A percentile compares a stretch with the other conserved stretches of the same genome.
These are phyloP conservation scores for Hygrophorus pudorinus DNA, from an alignment of 768 basidiomycete species.

Conservation along the genomic window DNA sequence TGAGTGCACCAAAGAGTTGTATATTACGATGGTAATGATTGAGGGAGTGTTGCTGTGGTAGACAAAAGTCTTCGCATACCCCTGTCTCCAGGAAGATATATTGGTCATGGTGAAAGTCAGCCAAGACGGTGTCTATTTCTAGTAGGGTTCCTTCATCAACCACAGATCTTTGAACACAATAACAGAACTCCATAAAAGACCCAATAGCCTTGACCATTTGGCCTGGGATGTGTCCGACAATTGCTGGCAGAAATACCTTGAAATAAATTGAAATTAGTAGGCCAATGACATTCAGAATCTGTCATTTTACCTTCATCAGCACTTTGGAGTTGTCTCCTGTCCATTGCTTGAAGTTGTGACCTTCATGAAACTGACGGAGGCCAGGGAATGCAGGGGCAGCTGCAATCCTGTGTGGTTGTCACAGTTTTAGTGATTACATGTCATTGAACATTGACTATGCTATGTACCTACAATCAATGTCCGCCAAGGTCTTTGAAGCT, in stretches of 20 bases:
- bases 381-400: slow-evolving; percentile 7
- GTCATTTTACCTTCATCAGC: slow-evolving; percentile 6
- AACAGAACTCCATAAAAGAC: slow-evolving; percentile 17
- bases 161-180: slow-evolving; percentile 11
- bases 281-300: background rate
- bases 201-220: slow-evolving; percentile 11
- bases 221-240: slow-evolving; percentile 11
- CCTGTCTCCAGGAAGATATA: slow-evolving; percentile 9
- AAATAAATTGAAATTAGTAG: background rate
- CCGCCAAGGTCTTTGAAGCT: slow-evolving; percentile 18
- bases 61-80: slow-evolving; percentile 7
- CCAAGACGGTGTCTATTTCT: slow-evolving; percentile 2
- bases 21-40: slow-evolving; percentile 11
- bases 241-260: slow-evolving; percentile 16
- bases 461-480: slow-evolving; percentile 25
- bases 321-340: slow-evolving; percentile 10
- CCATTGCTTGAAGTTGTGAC: slow-evolving; percentile 7
- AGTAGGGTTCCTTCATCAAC: slow-evolving; percentile 6
- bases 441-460: background rate
- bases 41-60: slow-evolving; percentile 13
- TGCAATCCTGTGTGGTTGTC: too few relatives aligned
- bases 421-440: background rate
- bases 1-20: slow-evolving; percentile 12
- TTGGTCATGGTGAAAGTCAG: slow-evolving; percentile 7
- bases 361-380: slow-evolving; percentile 5